Percentiles rank a stretch among this genome's conserved stretches.
These are phyloP conservation scores for Balansia obtecta DNA, from an alignment of 2,329 filamentous ascomycete species.

Conservation along the genomic window DNA sequence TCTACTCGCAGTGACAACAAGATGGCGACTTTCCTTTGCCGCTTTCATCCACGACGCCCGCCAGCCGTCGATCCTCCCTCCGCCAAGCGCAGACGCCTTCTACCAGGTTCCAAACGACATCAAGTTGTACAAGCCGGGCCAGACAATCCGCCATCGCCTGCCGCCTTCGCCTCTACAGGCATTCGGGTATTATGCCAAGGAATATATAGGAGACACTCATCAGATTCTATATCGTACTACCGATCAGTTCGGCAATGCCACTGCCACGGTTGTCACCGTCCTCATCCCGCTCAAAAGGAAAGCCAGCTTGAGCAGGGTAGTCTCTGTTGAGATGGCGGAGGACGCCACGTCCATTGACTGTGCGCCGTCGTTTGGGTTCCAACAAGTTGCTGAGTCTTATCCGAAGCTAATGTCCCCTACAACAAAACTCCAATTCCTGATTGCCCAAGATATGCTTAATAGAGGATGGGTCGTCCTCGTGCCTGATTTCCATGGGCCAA, in stretches of 20 bases:
- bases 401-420: neutral
- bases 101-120: slow-evolving; percentile 12
- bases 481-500: neutral
- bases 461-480: neutral
- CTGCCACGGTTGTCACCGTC: slow-evolving; percentile 24
- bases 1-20: no score
- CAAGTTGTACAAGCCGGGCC: slow-evolving; percentile 7
- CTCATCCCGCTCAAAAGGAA: slow-evolving; percentile 19
- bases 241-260: slow-evolving; percentile 19
- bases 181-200: slow-evolving; percentile 5
- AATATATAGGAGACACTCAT: neutral
- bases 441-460: neutral
- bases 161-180: slow-evolving; percentile 11
- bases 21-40: neutral
- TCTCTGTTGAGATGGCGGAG: slow-evolving; percentile 30
- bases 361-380: slow-evolving; percentile 11
- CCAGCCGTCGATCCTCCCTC: neutral
- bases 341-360: slow-evolving; percentile 25
- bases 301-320: slow-evolving; percentile 14
- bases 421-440: neutral
- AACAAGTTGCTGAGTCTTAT: neutral
- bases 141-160: slow-evolving; percentile 10
- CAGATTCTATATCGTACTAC: slow-evolving; percentile 27
- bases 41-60: neutral
- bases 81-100: slow-evolving; percentile 10